phyloP scores from a whole-genome alignment of 164 flowering plant genomes.

The Umbellularia californica region DNA sequence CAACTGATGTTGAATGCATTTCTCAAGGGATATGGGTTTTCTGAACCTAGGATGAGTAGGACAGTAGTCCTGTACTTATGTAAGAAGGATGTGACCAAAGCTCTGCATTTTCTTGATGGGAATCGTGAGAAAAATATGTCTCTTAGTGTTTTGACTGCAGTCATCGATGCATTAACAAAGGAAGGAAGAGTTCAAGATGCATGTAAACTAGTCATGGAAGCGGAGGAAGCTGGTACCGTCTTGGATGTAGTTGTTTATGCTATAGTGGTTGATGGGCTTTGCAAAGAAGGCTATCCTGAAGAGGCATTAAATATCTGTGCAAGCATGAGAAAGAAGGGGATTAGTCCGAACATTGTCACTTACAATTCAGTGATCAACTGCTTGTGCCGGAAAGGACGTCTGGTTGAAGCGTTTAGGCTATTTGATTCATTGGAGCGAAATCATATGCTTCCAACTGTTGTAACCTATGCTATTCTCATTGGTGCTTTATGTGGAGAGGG shows the following conservation, averaged over 20 bases:
- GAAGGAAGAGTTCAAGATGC: slow-evolving; percentile 61
- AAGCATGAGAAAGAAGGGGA: slow-evolving; percentile 45
- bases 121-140: slow-evolving; percentile 18
- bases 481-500: slow-evolving; percentile 67
- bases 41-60: slow-evolving; percentile 32
- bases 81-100: slow-evolving; percentile 35
- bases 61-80: slow-evolving; percentile 41
- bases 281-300: slow-evolving; percentile 54
- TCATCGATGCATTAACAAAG: slow-evolving; percentile 39
- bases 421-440: slow-evolving; percentile 75
- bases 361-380: slow-evolving; percentile 73
- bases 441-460: slow-evolving; percentile 47
- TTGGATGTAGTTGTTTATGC: slow-evolving; percentile 56
- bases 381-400: slow-evolving; percentile 70
- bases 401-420: slow-evolving; percentile 74
- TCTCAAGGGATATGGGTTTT: slow-evolving; percentile 52
- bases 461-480: slow-evolving; percentile 66
- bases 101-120: slow-evolving; percentile 36
- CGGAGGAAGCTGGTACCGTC: slow-evolving; percentile 28
- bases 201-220: slow-evolving; percentile 45
- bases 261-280: slow-evolving; percentile 57
- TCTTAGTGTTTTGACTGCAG: slow-evolving; percentile 30
- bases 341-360: slow-evolving; percentile 50
- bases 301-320: slow-evolving; percentile 66
- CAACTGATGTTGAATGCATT: slow-evolving; percentile 33